Evolutionary conservation across 805 yeast genomes (phyloP), one percentile per base, ranked within the genome.

Genomic region (Candida ipomoeae): DNA sequence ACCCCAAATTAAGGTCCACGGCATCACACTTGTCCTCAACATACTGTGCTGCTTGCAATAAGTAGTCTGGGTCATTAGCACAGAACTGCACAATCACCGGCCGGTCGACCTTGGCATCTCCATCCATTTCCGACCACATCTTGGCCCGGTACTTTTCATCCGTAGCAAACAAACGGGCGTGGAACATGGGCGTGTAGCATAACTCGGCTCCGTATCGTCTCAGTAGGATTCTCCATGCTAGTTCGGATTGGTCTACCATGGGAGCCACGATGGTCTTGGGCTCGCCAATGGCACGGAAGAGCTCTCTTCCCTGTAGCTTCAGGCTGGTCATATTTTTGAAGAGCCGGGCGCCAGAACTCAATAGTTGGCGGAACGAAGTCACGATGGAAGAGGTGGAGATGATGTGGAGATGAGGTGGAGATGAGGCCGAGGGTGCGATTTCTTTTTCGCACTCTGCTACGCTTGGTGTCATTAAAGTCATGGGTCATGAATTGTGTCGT

Each of bases 181-280:
- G 98, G 57, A 87, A 80, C 99, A 94, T 94, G 3, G 99, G 99
- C 0, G 98, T 88, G 62, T 92, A 94, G 62, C 97, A 89, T 33
- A 94, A 72, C 2, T 90, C 89, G 0, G 99, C 98, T 3, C 99
- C 99, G 61, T 91, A 85, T 52, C 78, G 75, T 49, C 98, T 77
- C 3, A 96, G 87, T 14, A 94, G 71, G 15, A 88, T 78, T 56
- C 99, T 77, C 98, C 98, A 94, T 1, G 96, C 98, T 17, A 94
- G 75, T 63, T 94, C 99, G 3, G 92, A 84, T 58, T 90, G 97
- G 66, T 94, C 99, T 17, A 94, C 99, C 97, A 94, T 92, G 1
- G 99, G 99, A 3, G 98, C 99, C 18, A 94, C 94, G 23, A 94
- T 84, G 55, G 86, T 88, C 45, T 75, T 80, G 2, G 99, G 99